Evolutionary conservation across 768 basidiomycete genomes (phyloP), one percentile per base, ranked within the genome.

Genomic region (Suillus variegatus): DNA sequence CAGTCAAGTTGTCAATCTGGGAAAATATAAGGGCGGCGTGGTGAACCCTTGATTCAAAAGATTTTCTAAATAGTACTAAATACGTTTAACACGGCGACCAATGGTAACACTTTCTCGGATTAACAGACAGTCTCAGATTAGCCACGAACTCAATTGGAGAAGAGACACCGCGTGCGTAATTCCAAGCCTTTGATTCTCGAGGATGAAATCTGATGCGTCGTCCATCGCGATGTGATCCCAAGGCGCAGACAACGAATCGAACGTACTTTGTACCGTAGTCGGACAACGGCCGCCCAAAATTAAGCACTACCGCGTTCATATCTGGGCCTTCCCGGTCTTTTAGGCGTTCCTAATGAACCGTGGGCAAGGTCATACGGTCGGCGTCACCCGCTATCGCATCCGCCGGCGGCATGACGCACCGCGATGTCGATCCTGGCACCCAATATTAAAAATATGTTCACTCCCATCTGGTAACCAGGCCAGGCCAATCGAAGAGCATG

Each of bases 21-120:
- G 56, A 56, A 57, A 57, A 56, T 36, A 36, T 38, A n/a, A 57
- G 36, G 36, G 56, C 56, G 56, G 56, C 56, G 56, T 38, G 36
- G 22, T 56, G 20, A 35, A 22, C n/a, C 55, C 36, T 38, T 56
- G 55, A 57, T 55, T 55, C 32, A n/a, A 35, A 28, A 54, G 20
- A 9, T 25, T 49, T 35, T 54, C 52, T 54, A n/a, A 47, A 49
- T 49, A 6, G 54, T 35, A 35, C 54, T 35, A 55, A 32, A 54
- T 54, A 32, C 32, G 32, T 32, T 32, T 32, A 32, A 20, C 18
- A 44, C 18, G 36, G 10, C 36, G 36, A 38, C 36, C 36, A 32
- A 32, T 32, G 32, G 32, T 6, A 32, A 32, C 32, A 32, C 32
- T 32, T 32, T 32, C 32, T 32, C 32, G 32, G 32, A 6, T 35